phyloP scores from a whole-genome alignment of 176 grass and related monocot species.

The Avena insularis region DNA sequence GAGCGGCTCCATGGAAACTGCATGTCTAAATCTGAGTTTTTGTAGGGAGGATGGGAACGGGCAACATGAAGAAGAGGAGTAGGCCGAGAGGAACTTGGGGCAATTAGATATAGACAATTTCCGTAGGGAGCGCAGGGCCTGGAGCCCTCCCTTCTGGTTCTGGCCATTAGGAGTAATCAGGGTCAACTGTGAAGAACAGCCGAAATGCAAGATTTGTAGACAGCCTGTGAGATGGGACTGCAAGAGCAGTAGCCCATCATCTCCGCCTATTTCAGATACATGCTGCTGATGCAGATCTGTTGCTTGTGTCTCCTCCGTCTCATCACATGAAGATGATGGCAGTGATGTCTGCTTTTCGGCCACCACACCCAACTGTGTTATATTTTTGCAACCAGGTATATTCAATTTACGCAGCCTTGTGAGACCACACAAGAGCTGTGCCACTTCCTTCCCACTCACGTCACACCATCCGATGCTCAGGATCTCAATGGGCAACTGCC shows the following conservation, averaged over 20 bases:
- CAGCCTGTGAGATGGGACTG: neutral
- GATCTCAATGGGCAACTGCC: neutral
- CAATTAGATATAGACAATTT: too few relatives aligned
- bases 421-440: neutral
- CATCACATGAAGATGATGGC: neutral
- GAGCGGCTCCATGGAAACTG: too few relatives aligned
- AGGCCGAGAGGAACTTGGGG: neutral
- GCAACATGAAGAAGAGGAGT: neutral
- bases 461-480: accelerated
- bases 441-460: neutral
- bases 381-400: neutral
- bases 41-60: neutral
- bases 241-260: neutral
- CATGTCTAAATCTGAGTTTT: neutral
- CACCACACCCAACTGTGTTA: neutral
- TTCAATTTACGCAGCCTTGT: neutral
- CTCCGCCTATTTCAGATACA: neutral
- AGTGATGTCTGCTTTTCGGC: neutral
- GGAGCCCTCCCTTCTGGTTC: neutral
- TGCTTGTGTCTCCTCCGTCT: neutral
- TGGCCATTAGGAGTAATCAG: neutral
- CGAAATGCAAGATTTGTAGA: accelerated
- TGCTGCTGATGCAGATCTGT: neutral
- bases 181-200: neutral
- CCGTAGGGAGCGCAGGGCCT: neutral